Base-by-base conservation (phyloP, 345 rosid species). In the Euphorbia peplus region DNA sequence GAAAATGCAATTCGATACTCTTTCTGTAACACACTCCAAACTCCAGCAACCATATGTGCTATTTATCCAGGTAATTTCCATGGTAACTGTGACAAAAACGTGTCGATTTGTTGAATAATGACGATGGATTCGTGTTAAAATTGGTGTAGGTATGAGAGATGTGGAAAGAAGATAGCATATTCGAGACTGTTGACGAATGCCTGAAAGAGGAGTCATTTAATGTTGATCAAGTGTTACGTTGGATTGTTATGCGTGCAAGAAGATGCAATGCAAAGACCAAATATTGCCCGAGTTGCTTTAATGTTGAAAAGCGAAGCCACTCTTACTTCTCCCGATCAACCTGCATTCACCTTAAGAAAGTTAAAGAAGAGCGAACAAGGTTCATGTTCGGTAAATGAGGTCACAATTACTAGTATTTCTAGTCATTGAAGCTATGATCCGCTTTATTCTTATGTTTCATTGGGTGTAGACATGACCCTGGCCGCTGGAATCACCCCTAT, bases 241-340 rank as follows among this genome's bases (percentile, higher is more conserved):
- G 67, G 67, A 2, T 56, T 61, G 0, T 14, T 70, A 57, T 70
- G 54, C 18, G 68, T 70, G 5, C 67, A 70, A 53, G 53, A 62
- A 18, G n/a, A 51, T 63, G 61, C 53, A 0, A 0, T 1, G 3
- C 61, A 52, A 10, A 62, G 62, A 25, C 62, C 73, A 15, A 37
- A 67, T n/a, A 70, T 62, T 67, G 24, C 48, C 4, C 48, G 28
- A 13, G 53, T 70, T 62, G 48, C 37, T 51, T 12, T 25, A 4
- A 48, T 62, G 74, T 8, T 62, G 4, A 70, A 15, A 13, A 62
- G 54, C 21, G 62, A 39, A 25, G 21, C 62, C 5, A 0, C 68
- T 28, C 25, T 70, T 63, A 44, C 60, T 10, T 25, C 8, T 35
- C 46, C 68, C 0, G 39, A 53, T 12, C 6, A 39, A 26, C 44